Evolutionary conservation across 1,139 yeast species (phyloP), one percentile per base, ranked within the genome.

Genomic region (Magnusiomyces ingens): DNA sequence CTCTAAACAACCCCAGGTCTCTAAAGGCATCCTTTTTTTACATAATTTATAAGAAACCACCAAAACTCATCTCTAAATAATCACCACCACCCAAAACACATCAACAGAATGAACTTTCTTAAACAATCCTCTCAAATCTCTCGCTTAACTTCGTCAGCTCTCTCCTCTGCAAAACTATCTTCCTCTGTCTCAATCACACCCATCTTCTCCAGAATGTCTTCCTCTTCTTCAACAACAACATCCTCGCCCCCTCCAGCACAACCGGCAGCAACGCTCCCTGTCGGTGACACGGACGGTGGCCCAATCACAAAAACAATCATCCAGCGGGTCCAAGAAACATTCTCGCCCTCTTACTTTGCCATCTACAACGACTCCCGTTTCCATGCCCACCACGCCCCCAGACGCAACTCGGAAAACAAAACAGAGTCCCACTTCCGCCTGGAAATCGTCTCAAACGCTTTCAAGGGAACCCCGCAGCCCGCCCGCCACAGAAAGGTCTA

Each of bases 351-450:
- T 0, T 70, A 65, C 53, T 72, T 88, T 46, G 78, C 77, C 52
- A 74, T 89, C 22, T 75, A 74, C 57, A 93, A 93, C 67, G 98
- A 93, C 69, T 88, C 96, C 2, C 82, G 81, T 67, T 85, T 86
- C 67, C 99, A 93, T 68, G 80, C 91, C 1, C 94, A 89, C 62
- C 99, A 93, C 68, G 84, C 82, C 54, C 93, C 95, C 1, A 79
- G 89, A 75, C 77, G 82, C 56, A 88, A 84, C 3, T 89, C 91
- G 11, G 61, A 75, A 2, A 89, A 89, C 68, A 75, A 73, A n/a
- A 76, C 79, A 1, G 99, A 93, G 69, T 85, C 96, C 1, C 99
- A 93, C 67, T 90, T 93, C 68, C 63, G 74, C 22, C 59, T 71
- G 42, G 84, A 82, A 54, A 75, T 93, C 18, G 86, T 89, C 5